Base-by-base conservation (phyloP, 352 stramenopile genomes). In the Pythium aphanidermatum region DNA sequence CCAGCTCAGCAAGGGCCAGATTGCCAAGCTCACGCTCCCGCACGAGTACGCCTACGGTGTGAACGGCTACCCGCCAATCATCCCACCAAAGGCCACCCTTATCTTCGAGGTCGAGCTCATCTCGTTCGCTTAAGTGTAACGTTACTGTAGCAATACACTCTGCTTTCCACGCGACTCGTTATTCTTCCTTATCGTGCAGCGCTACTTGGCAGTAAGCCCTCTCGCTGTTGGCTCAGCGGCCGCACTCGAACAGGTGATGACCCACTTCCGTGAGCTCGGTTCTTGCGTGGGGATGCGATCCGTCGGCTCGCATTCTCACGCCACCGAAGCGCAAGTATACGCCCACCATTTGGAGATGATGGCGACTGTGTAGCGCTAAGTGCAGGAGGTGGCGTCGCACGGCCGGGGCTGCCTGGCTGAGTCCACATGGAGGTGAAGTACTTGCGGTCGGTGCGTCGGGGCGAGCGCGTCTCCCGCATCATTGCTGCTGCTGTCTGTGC, bases 21-120 rank as follows among this genome's bases (percentile, higher is more conserved):
- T 96, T 25, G 88, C 90, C 24, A 92, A 94, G 50, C 74, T 98
- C 21, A 75, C 76, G 41, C 91, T 98, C 47, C 83, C 93, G n/a
- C 71, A 76, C 41, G 88, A 98, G 61, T 98, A 95, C 70, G 95
- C 86, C 21, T 98, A 98, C 61, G 95, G 95, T 30, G 73, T 77
- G 47, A 51, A 69, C 32, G 92, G 94, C 27, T 90, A 95, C 42
- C 83, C 83, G 11, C 87, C 87, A 34, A 65, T 90, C 39, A 95
- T 97, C 51, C 89, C 91, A 26, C 85, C 87, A 36, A 93, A 95
- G 58, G 86, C 94, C 36, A 93, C 89, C 60, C 67, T 97, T 33
- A 79, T 93, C 37, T 97, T 97, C 65, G 92, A 97, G 52, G 86
- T 98, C 34, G 91, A 98, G 66, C 68, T 97, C 35, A 47, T 92